These are phyloP conservation scores for Beauveria caledonica DNA, from an alignment of 2,329 filamentous ascomycete genomes.

Conservation along the genomic window DNA sequence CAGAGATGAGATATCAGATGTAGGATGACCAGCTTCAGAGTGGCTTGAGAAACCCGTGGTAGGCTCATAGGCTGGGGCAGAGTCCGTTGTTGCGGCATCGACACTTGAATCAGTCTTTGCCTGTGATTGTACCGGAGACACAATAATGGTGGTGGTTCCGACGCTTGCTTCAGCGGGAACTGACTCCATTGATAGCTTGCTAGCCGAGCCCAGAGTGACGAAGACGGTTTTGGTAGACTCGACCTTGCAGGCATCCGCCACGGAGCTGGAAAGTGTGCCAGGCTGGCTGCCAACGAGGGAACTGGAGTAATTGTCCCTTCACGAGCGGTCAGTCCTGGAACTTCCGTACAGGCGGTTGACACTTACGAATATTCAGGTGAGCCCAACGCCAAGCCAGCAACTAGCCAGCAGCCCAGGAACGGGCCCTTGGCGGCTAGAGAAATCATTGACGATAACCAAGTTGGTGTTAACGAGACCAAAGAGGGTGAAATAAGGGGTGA, in stretches of 20 bases:
- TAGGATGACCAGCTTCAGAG: neutral
- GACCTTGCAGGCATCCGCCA: constrained; percentile 3
- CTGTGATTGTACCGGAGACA: constrained; percentile 11
- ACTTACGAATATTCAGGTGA: constrained; percentile 9
- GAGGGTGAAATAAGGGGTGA: neutral
- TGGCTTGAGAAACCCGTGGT: neutral
- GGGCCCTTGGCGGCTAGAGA: neutral
- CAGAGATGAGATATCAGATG: constrained; percentile 1
- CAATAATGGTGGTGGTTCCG: constrained; percentile 23
- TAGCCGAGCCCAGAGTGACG: constrained; percentile 35
- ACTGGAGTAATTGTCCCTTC: neutral
- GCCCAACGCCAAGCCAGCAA: neutral
- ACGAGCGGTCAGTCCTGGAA: neutral
- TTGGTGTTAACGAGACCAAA: neutral
- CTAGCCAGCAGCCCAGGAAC: constrained; percentile 2
- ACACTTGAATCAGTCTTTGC: neutral
- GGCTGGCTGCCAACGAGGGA: neutral
- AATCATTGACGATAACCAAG: constrained; percentile 5
- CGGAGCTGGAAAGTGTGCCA: constrained; percentile 15
- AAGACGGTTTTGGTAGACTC: constrained; percentile 37
- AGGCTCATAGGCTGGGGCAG: neutral
- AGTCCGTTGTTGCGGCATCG: constrained; percentile 1
- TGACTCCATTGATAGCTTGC: constrained; percentile 11
- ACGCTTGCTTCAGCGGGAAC: constrained; percentile 12
- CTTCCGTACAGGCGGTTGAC: neutral